Evolutionary conservation across 1,284 basidiomycete genomes (phyloP).

Genomic region (Cystobasidium sp.): DNA sequence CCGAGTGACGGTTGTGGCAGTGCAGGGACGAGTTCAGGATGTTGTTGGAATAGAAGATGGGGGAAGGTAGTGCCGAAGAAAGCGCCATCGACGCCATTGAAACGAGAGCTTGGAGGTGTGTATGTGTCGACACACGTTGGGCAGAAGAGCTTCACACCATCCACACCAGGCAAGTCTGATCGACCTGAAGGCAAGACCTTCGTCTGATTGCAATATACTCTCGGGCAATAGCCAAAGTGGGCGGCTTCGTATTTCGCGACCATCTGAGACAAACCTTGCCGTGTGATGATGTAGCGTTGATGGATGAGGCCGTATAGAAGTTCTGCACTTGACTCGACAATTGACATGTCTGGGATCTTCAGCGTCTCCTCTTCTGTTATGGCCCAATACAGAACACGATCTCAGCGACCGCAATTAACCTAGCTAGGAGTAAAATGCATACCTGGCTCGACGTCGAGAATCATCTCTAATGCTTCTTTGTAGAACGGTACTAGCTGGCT

Average conservation of each 20-base stretch:
- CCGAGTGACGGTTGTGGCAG: constrained; percentile 6
- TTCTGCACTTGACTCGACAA: constrained; percentile 97
- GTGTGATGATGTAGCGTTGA: constrained; percentile 94
- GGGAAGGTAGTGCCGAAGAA: constrained; percentile 99
- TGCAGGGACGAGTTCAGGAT: constrained; percentile 40
- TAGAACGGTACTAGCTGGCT: constrained; percentile 95
- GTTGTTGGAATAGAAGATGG: constrained; percentile 87
- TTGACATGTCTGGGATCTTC: constrained; percentile 80
- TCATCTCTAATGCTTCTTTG: constrained; percentile 99
- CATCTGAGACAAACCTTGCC: constrained; percentile 93
- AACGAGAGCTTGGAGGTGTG: constrained; percentile 90
- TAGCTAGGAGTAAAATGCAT: constrained; percentile 25
- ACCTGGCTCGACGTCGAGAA: constrained; percentile 99
- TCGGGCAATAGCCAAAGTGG: constrained; percentile 91
- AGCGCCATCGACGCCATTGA: constrained; percentile 95
- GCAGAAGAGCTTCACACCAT: constrained; percentile 98
- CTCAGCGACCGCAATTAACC: background rate
- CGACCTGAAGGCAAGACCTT: constrained; percentile 94
- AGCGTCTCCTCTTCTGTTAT: constrained; percentile 82
- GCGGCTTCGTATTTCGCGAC: constrained; percentile 95
- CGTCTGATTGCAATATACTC: constrained; percentile 88
- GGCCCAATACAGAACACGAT: background rate
- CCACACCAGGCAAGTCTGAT: constrained; percentile 94
- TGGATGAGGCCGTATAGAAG: constrained; percentile 97
- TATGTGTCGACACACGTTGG: constrained; percentile 99